These are phyloP conservation scores for Termitomyces sp. DNA, from an alignment of 768 basidiomycete genomes.

Conservation along the genomic window DNA sequence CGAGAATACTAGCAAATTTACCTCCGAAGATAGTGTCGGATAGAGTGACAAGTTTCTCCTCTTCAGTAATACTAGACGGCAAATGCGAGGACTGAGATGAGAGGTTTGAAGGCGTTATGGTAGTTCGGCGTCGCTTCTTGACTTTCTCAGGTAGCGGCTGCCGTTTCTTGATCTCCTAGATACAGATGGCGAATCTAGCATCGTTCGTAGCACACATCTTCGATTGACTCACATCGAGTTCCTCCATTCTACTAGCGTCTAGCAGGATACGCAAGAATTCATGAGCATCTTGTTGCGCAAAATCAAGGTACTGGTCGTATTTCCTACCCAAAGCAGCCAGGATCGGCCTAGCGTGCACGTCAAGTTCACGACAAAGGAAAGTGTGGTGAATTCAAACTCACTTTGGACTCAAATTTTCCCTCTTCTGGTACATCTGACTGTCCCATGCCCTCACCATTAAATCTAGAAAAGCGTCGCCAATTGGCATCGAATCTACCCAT, in stretches of 20 bases:
- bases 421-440: conserved; percentile 44
- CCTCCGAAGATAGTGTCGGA: conserved; percentile 92
- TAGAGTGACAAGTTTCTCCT: conserved; percentile 60
- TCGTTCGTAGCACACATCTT: not conserved
- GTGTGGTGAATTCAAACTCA: conserved; percentile 27
- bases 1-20: conserved; percentile 82
- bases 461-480: conserved; percentile 63
- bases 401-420: conserved; percentile 63
- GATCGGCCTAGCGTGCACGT: conserved; percentile 41
- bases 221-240: conserved; percentile 63
- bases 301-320: conserved; percentile 93
- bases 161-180: conserved; percentile 73
- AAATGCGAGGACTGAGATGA: conserved; percentile 9
- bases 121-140: conserved; percentile 37
- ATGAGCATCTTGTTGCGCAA: conserved; percentile 94
- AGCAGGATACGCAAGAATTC: conserved; percentile 87
- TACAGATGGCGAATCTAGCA: conserved; percentile 1
- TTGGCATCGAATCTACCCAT: conserved; percentile 58
- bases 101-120: conserved; percentile 22
- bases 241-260: conserved; percentile 94
- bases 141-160: conserved; percentile 36
- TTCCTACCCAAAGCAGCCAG: conserved; percentile 70
- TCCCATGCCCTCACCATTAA: conserved; percentile 63
- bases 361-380: not conserved
- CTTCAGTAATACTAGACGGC: conserved; percentile 24